Evolutionary conservation across 164 flowering plant species (phyloP), one percentile per base, ranked within the genome.

Genomic region (Tetrastigma voinierianum): DNA sequence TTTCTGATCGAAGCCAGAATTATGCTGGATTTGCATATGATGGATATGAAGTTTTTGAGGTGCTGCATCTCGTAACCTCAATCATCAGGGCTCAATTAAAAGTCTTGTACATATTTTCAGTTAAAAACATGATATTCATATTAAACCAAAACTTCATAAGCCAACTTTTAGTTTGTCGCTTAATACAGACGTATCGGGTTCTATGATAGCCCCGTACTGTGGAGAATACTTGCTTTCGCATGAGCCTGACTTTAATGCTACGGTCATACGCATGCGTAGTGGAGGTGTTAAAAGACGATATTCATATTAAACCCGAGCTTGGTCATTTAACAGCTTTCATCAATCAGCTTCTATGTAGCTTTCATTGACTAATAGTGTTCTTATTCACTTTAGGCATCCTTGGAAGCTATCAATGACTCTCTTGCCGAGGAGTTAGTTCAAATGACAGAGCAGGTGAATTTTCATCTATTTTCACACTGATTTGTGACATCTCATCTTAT

Each of bases 351-450:
- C 45, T 18, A 15, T 54, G n/a, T n/a, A 12, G 43, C 11, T 18
- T n/a, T n/a, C 25, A 44, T 58, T 67, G 55, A 45, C 53, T 43
- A n/a, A n/a, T 58, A 21, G 3, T 47, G 20, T 17, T 45, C 59
- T 25, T 15, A 23, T 23, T 17, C 17, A 21, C 54, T 69, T 21
- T 79, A 96, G 99, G 85, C 87, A 64, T 90, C 99, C n/a, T n/a
- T n/a, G n/a, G 98, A 96, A 78, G 84, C 99, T 51, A 90, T 96
- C 40, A 93, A 98, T 48, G n/a, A 96, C 70, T 93, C 99, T 62
- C 97, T 96, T 75, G 91, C 99, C 14, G 99, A 96, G 72, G 99
- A 96, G 76, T 80, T 96, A 61, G n/a, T n/a, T 57, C 89, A 90
- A 80, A 79, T 96, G 97, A 96, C 99, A 13, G 93, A 81, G 61